phyloP scores from a whole-genome alignment of 2,329 filamentous ascomycete genomes.

The Venturia effusa region DNA sequence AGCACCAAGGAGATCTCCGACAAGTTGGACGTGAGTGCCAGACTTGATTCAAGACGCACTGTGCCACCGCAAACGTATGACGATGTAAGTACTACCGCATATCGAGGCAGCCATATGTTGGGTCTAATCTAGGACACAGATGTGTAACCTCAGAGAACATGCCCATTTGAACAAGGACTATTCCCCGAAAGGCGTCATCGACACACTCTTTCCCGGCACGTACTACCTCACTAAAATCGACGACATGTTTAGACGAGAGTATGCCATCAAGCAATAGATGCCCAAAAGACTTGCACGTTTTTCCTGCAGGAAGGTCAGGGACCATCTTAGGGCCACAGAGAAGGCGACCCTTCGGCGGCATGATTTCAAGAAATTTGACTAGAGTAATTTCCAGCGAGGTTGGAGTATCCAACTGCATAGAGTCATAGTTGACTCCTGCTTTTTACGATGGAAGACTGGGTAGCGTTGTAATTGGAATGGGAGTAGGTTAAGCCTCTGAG shows the following conservation, averaged over 20 bases:
- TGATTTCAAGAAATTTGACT: background rate
- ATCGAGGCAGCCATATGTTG: background rate
- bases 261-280: constrained; percentile 37
- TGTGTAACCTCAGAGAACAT: constrained; percentile 41
- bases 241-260: constrained; percentile 40
- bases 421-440: background rate
- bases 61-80: constrained; percentile 40
- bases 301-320: background rate
- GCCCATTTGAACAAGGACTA: constrained; percentile 41
- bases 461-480: background rate
- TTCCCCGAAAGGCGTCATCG: constrained; percentile 32
- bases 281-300: background rate
- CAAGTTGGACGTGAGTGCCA: constrained; percentile 36
- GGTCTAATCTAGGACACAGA: constrained; percentile 20
- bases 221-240: constrained; percentile 42
- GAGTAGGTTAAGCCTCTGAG: background rate
- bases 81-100: constrained; percentile 22
- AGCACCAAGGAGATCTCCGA: constrained; percentile 35
- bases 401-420: background rate
- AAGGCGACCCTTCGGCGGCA: background rate
- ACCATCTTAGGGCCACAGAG: background rate
- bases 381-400: background rate
- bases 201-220: constrained; percentile 35
- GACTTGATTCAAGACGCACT: constrained; percentile 33
- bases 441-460: background rate